Evolutionary conservation across 306 rosid genomes (phyloP).

Genomic region (Vigna trinervia): DNA sequence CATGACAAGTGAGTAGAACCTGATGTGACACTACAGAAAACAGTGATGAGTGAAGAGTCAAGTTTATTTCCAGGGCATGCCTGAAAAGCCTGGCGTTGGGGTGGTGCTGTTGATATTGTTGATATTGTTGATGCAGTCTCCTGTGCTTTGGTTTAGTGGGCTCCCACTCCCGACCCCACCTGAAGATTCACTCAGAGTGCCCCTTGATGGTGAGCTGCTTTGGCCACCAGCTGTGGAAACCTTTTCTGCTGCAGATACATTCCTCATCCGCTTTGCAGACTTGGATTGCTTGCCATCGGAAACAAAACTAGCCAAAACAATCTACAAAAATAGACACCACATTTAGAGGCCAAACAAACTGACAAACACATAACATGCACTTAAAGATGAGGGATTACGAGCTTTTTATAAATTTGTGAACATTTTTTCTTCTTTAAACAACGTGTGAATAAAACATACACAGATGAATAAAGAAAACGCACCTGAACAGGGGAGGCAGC

Average conservation of each 20-base stretch:
- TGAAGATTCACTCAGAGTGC: slow-evolving; percentile 59
- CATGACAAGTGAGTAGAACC: slow-evolving; percentile 10
- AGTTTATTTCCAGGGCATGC: slow-evolving; percentile 68
- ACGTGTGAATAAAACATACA: neutral
- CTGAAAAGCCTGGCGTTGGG: slow-evolving; percentile 56
- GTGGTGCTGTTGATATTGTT: slow-evolving; percentile 47
- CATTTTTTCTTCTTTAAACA: neutral
- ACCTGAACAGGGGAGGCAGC: slow-evolving; percentile 93
- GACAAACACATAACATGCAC: neutral
- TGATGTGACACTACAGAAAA: slow-evolving; percentile 38
- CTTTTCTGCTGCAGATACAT: slow-evolving; percentile 36
- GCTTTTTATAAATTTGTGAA: neutral
- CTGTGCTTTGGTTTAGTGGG: slow-evolving; percentile 51
- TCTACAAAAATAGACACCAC: slow-evolving; percentile 47
- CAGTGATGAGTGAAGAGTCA: neutral
- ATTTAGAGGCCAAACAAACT: slow-evolving; percentile 15
- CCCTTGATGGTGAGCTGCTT: slow-evolving; percentile 57
- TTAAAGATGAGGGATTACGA: neutral
- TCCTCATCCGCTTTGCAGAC: slow-evolving; percentile 41
- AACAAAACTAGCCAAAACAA: slow-evolving; percentile 65
- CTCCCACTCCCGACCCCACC: slow-evolving; percentile 60
- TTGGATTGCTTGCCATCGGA: slow-evolving; percentile 57
- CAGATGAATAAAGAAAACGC: slow-evolving; percentile 19
- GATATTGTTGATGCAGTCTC: slow-evolving; percentile 52
- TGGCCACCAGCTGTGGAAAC: slow-evolving; percentile 54